Evolutionary conservation across 73 alveolate species (phyloP), one percentile per base, ranked within the genome.

Genomic region (Paramecium primaurelia): DNA sequence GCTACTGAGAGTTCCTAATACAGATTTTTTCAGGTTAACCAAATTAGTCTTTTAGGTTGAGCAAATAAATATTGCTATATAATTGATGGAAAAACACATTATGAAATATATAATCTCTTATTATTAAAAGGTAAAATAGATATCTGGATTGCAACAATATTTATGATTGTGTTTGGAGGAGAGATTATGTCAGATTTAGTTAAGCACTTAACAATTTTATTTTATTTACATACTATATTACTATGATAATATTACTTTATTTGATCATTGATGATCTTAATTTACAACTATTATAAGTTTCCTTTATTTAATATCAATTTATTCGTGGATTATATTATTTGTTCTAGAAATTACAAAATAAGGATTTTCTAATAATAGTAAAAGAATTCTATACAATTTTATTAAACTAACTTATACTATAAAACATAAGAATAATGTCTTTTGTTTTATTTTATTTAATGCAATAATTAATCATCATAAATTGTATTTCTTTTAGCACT

Each of bases 401-500:
- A n/a, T 40, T 5, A 40, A 7, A 7, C 49, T 7, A 40, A 7
- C 16, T 10, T 40, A 40, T 40, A 40, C 0, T 40, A 40, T 40
- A 6, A 40, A 40, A 40, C 49, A 40, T 40, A 49, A 49, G 20
- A 49, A 49, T 49, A 16, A 18, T 4, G 4, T 18, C 34, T 64
- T 64, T 64, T 64, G 84, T 64, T 64, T 64, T 64, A 34, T 64
- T 64, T 64, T 64, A 54, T 64, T 64, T 64, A 64, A 64, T 64
- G 84, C 37, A 86, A n/a, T 58, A 59, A 20, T 58, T 44, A 49
- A 54, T 86, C 77, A 73, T 64, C 88, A 77, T 73, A 87, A 77
- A 68, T 87, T 87, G 71, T 89, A 71, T 69, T 68, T 71, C 59
- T 83, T 89, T 45, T 89, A 71, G 69, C 96, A 93, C 20, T 93